Base-by-base conservation (phyloP, 805 yeast genomes). In the Myxozyma kluyveri region DNA sequence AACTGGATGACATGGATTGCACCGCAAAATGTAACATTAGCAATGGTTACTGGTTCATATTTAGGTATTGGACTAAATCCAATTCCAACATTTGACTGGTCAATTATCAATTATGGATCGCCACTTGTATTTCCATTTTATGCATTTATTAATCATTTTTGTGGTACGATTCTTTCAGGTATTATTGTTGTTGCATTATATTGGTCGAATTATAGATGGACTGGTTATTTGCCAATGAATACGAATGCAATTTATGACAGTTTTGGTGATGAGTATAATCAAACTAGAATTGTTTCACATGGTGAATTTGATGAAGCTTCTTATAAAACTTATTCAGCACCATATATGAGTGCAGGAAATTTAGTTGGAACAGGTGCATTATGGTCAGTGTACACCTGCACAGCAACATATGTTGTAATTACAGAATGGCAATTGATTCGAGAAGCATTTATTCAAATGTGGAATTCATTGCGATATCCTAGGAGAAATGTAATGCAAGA, bases 1-100 rank as follows among this genome's bases (percentile, higher is more conserved):
- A 62, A 69, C 22, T 81, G 84, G 74, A 77, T 81, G 38, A 74
- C 78, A 3, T 81, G 84, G 84, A 80, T 80, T 41, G 65, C 67
- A 6, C 84, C 83, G 12, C 54, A 72, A 35, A 79, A 77, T 62
- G 68, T 74, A 52, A 71, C 73, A 57, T 65, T 81, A 49, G 77
- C 79, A 14, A 63, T 65, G 10, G 65, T 80, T n/a, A 76, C 82
- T 7, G 84, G 84, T 17, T 64, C 74, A 4, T 45, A 59, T 45
- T 42, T 46, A 37, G 70, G 72, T 2, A 61, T 76, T 52, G 78
- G 78, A 0, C 51, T 75, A 42, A 75, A 75, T 55, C 45, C 50
- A 23, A 4, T 47, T 22, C 65, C 79, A 21, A 67, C 77, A 1
- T 75, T 75, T 56, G 80, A 76, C 58, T 71, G 75, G 74, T 21